A percentile compares a stretch with the other conserved stretches of the same genome.
phyloP scores from a whole-genome alignment of 768 basidiomycete species.

The Rhizopogon vesiculosus region DNA sequence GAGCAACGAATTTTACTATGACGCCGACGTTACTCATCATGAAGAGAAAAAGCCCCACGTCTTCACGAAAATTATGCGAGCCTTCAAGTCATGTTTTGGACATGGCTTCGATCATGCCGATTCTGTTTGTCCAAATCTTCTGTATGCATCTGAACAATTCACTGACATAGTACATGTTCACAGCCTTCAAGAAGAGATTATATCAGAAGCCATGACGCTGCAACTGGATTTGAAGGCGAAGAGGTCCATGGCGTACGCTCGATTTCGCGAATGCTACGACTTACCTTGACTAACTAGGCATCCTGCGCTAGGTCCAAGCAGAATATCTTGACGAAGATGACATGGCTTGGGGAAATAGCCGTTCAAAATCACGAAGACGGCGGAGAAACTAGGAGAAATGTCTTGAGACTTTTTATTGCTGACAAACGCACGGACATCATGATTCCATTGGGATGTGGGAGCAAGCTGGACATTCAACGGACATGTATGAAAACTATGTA shows the following conservation, averaged over 20 bases:
- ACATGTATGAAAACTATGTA: neutral
- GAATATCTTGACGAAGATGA: slow-evolving; percentile 22
- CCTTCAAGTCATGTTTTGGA: slow-evolving; percentile 19
- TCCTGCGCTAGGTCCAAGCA: slow-evolving; percentile 11
- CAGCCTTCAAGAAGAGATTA: slow-evolving; percentile 15
- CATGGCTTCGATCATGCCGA: slow-evolving; percentile 8
- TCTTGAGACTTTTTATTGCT: too few relatives aligned
- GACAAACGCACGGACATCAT: neutral
- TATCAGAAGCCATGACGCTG: slow-evolving; percentile 5
- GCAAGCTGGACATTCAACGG: neutral
- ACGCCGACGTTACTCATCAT: neutral
- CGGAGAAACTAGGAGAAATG: neutral
- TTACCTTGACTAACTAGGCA: neutral
- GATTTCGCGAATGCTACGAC: neutral
- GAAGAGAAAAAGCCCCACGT: slow-evolving; percentile 4
- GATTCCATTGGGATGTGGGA: too few relatives aligned
- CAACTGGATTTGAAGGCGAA: slow-evolving; percentile 13
- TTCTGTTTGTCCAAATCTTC: slow-evolving; percentile 6
- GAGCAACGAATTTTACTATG: slow-evolving; percentile 1
- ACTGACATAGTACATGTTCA: neutral
- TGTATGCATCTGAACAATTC: neutral
- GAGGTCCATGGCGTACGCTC: slow-evolving; percentile 16
- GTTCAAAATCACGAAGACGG: slow-evolving; percentile 1
- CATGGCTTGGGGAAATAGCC: slow-evolving; percentile 20
- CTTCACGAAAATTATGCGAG: slow-evolving; percentile 4